A percentile compares a stretch with the other conserved stretches of the same genome.
Conservation (phyloP, 2,329 filamentous ascomycete species). For the Orbilia ellipsospora region DNA sequence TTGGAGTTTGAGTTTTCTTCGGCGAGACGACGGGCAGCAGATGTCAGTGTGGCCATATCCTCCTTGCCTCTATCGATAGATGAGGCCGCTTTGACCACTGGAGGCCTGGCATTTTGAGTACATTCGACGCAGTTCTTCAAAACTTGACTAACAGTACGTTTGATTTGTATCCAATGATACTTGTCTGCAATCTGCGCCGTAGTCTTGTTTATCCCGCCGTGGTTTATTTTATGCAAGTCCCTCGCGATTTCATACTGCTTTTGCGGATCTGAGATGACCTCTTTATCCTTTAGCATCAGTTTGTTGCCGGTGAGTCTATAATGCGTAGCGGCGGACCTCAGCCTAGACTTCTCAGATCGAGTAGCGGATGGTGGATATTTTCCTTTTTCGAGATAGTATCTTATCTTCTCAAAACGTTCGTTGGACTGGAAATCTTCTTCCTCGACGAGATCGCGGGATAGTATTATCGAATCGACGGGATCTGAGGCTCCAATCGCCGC, state of each 20-base stretch:
- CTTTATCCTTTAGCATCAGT: slow-evolving; percentile 96
- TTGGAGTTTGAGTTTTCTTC: not conserved
- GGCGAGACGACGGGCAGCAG: not conserved
- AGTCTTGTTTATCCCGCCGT: slow-evolving; percentile 98
- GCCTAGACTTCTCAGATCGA: slow-evolving; percentile 91
- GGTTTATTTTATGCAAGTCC: slow-evolving; percentile 76
- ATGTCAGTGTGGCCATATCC: not conserved
- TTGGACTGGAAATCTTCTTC: slow-evolving; percentile 75
- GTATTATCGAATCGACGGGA: slow-evolving; percentile 71
- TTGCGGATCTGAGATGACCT: slow-evolving; percentile 90
- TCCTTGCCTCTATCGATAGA: slow-evolving; percentile 30
- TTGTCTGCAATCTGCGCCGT: slow-evolving; percentile 92
- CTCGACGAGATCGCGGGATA: slow-evolving; percentile 68
- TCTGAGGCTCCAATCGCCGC: slow-evolving; percentile 68
- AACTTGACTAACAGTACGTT: slow-evolving; percentile 94
- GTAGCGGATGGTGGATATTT: slow-evolving; percentile 94
- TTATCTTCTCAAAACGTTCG: slow-evolving; percentile 98
- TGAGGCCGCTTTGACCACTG: slow-evolving; percentile 59
- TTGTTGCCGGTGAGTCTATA: slow-evolving; percentile 82
- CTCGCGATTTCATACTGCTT: slow-evolving; percentile 91
- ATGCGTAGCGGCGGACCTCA: slow-evolving; percentile 92
- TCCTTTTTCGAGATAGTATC: slow-evolving; percentile 93
- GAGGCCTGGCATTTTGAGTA: slow-evolving; percentile 78
- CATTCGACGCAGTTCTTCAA: slow-evolving; percentile 92
- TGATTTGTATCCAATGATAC: slow-evolving; percentile 98